A percentile compares a stretch with the other conserved stretches of the same genome.
Conservation (phyloP, 2,329 filamentous ascomycete species). For the Clarireedia paspali region DNA sequence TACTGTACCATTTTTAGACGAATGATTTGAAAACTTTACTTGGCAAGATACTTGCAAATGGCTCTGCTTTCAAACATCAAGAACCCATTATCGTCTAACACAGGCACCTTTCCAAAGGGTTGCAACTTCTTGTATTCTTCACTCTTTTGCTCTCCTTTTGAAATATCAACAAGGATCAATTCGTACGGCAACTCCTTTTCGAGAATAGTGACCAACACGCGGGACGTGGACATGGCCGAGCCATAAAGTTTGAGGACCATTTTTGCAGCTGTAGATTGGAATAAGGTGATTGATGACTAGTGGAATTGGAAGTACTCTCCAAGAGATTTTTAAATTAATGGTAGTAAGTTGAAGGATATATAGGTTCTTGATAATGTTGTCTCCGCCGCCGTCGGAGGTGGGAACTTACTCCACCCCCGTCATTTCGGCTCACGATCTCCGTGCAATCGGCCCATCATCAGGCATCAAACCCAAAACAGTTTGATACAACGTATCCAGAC, state of each 20-base stretch:
- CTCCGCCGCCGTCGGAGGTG: too few species aligned
- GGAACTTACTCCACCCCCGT: too few species aligned
- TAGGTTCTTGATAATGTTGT: too few species aligned
- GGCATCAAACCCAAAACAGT: too few species aligned
- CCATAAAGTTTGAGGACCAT: not conserved
- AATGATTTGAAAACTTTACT: not conserved
- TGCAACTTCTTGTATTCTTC: slow-evolving; percentile 23
- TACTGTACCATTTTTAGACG: not conserved
- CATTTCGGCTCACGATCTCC: too few species aligned
- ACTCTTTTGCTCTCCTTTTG: slow-evolving; percentile 24
- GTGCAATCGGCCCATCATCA: too few species aligned
- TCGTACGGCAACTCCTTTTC: slow-evolving; percentile 29
- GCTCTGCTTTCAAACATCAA: slow-evolving; percentile 29
- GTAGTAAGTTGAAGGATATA: too few species aligned
- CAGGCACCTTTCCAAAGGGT: slow-evolving; percentile 32
- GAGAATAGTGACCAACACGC: slow-evolving; percentile 22
- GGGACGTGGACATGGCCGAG: not conserved
- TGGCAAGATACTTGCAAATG: slow-evolving; percentile 25
- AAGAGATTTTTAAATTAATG: too few species aligned
- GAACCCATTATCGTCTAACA: slow-evolving; percentile 29
- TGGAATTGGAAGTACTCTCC: not conserved
- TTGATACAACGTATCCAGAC: too few species aligned
- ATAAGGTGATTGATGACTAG: not conserved
- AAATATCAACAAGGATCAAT: slow-evolving; percentile 23
- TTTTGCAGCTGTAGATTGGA: not conserved